Evolutionary conservation across 148 eudicot genomes (phyloP).

Genomic region (Vaccinium corymbosum): DNA sequence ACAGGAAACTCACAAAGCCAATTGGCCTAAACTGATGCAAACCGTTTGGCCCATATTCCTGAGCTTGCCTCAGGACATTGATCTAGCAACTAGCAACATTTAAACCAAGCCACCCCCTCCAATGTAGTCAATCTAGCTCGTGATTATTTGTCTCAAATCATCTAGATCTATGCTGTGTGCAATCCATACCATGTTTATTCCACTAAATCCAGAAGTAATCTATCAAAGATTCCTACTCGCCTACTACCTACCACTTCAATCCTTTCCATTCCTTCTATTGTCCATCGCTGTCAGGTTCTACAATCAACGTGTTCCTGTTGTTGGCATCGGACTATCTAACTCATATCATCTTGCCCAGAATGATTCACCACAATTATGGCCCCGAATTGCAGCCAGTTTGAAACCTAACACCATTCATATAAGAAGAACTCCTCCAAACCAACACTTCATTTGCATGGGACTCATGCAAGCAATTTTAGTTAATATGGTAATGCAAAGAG

Average conservation of each 20-base stretch:
- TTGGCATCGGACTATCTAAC: neutral
- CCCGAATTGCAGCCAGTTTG: neutral
- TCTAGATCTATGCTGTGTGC: neutral
- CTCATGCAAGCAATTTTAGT: neutral
- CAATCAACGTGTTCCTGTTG: neutral
- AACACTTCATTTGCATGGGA: neutral
- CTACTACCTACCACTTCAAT: neutral
- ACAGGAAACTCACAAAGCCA: neutral
- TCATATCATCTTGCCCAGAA: neutral
- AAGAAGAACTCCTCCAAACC: neutral
- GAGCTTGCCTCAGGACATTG: neutral
- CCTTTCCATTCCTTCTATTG: neutral
- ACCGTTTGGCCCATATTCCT: neutral
- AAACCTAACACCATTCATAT: neutral
- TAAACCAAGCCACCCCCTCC: neutral
- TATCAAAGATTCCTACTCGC: neutral
- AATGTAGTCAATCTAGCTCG: neutral
- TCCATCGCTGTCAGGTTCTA: neutral
- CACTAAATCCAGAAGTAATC: neutral
- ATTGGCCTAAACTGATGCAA: neutral
- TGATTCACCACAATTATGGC: neutral
- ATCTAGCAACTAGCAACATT: neutral
- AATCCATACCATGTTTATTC: neutral
- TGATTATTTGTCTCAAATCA: conserved; percentile 1
- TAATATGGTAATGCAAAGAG: neutral